Conservation (phyloP, 495 filamentous ascomycete genomes). For the Rhypophila decipiens region DNA sequence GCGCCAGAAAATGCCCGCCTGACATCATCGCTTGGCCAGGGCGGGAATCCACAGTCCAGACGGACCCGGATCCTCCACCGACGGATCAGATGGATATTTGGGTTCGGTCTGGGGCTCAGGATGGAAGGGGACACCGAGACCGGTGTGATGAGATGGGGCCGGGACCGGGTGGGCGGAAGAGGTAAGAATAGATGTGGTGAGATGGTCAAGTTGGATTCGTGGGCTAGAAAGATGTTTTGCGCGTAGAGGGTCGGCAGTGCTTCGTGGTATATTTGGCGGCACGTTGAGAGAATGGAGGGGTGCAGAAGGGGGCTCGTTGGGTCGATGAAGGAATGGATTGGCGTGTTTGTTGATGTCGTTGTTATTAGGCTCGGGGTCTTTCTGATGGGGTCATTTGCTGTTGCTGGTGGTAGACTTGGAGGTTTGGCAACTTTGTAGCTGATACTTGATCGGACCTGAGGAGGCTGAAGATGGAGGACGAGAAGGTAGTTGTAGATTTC, state of each 20-base stretch:
- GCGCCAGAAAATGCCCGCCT: constrained; percentile 32
- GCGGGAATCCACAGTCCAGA: constrained; percentile 14
- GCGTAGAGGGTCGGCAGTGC: constrained; percentile 41
- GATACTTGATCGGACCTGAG: too few relatives aligned
- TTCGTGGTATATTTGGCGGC: constrained; percentile 35
- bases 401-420: constrained; percentile 5
- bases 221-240: constrained; percentile 46
- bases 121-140: not conserved
- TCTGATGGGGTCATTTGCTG: too few relatives aligned
- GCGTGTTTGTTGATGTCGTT: not conserved
- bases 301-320: constrained; percentile 12
- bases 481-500: constrained; percentile 44
- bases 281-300: constrained; percentile 36
- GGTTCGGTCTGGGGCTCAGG: too few relatives aligned
- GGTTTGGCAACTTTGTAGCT: too few relatives aligned
- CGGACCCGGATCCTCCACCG: constrained; percentile 24
- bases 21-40: constrained; percentile 9
- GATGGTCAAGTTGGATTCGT: constrained; percentile 38
- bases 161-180: constrained; percentile 24
- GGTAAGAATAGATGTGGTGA: constrained; percentile 34
- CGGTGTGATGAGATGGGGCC: not conserved
- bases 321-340: constrained; percentile 2
- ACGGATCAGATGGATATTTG: constrained; percentile 27
- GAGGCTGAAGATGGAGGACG: constrained; percentile 25
- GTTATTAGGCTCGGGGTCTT: not conserved